Base-by-base conservation (phyloP, 768 basidiomycete species). In the Auriscalpium microsporum region DNA sequence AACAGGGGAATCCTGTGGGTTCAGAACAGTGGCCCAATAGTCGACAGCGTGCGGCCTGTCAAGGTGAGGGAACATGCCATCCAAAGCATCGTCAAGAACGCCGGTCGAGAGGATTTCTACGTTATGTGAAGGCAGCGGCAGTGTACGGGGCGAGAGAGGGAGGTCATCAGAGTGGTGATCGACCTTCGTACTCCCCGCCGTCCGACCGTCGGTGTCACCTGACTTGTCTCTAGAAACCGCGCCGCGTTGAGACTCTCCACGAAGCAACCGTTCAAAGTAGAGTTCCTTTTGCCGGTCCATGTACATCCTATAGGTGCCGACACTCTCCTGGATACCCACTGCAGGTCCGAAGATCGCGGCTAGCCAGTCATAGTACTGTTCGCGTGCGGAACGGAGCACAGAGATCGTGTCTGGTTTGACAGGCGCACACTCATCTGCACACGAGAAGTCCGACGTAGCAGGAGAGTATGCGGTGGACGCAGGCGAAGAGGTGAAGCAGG, bases 321-420 rank as follows among this genome's bases (percentile, higher is more conserved):
- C 72, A 45, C 70, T 73, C 63, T 83, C 79, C 57, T 77, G 73
- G 45, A 80, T 71, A 44, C 76, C 76, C 35, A 64, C 54, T 17
- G 74, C 69, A 55, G 73, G 72, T 13, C 75, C 77, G 50, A 84
- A 73, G 45, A 70, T 75, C 58, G 69, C 71, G 56, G 78, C 74
- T 40, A 85, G 68, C 28, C 77, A 66, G 49, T 76, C 70, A 60
- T 85, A 85, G 55, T 79, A 69, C 23, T 72, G 75, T 52, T 69
- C 65, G 36, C 82, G 78, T 63, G 83, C 79, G n/a, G 64, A 60
- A 53, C 67, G 57, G 8, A 49, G 48, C 21, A 56, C 17, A 45
- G 55, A 58, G 35, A 49, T 19, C 44, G 35, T 14, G 10, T n/a
- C 53, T 10, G 58, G 37, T 33, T 38, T 40, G 23, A 21, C 1